Conservation (phyloP, 148 eudicot genomes). For the Dysphania ambrosioides region DNA sequence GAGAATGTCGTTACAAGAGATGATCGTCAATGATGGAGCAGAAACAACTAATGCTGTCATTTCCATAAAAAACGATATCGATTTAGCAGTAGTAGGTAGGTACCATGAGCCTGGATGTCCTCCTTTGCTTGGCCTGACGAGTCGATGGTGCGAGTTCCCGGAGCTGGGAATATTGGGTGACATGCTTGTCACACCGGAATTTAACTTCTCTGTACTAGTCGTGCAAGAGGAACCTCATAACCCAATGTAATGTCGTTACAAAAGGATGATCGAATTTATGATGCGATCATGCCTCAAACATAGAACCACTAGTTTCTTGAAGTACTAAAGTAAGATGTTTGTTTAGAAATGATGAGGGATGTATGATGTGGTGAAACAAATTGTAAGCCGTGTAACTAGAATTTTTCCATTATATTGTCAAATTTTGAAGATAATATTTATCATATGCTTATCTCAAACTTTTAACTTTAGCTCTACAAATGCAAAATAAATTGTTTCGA, state of each 20-base stretch:
- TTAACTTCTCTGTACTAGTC: conserved; percentile 21
- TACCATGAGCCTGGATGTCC: conserved; percentile 15
- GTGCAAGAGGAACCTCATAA: conserved; percentile 30
- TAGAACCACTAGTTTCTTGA: background rate
- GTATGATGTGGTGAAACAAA: background rate
- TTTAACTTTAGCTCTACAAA: too few species aligned
- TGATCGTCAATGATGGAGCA: conserved; percentile 17
- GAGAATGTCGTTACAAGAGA: conserved; percentile 15
- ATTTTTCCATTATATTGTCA: background rate
- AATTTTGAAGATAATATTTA: too few species aligned
- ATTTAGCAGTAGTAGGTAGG: conserved; percentile 24
- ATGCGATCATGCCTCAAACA: background rate
- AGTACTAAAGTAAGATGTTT: background rate
- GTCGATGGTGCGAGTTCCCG: conserved; percentile 23
- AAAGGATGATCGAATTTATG: conserved; percentile 1
- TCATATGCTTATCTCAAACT: background rate
- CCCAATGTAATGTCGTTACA: too few species aligned
- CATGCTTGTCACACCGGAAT: conserved; percentile 13
- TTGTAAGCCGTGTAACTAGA: background rate
- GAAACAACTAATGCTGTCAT: conserved; percentile 19
- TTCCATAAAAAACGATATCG: conserved; percentile 11
- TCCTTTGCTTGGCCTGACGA: conserved; percentile 19
- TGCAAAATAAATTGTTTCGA: too few species aligned
- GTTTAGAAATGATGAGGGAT: background rate
- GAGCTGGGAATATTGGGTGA: conserved; percentile 32